phyloP scores from a whole-genome alignment of 768 basidiomycete species.

The Phaffia tasmanica region DNA sequence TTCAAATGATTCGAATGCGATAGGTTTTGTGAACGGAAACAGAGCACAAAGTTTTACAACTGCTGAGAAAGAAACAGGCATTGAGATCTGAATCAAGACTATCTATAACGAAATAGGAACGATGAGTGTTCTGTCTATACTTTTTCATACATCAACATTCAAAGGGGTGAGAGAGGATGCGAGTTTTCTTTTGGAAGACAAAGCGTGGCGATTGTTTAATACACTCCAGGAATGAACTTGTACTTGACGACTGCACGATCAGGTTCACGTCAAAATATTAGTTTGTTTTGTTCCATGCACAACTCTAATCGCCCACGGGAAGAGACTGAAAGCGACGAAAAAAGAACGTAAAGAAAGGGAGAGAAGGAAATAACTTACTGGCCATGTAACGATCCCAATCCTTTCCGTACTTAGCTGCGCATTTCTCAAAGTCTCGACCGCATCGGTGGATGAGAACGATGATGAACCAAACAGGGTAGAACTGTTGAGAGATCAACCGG shows the following conservation, averaged over 20 bases:
- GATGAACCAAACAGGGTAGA: slow-evolving; percentile 24
- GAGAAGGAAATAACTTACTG: slow-evolving; percentile 6
- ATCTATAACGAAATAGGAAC: too few relatives aligned
- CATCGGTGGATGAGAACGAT: slow-evolving; percentile 82
- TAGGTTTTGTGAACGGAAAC: too few relatives aligned
- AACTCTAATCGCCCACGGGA: not conserved
- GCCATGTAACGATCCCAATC: slow-evolving; percentile 42
- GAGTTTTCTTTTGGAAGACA: slow-evolving; percentile 9
- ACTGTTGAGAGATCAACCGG: not conserved
- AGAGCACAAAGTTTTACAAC: too few relatives aligned
- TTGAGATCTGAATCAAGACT: too few relatives aligned
- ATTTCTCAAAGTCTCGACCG: slow-evolving; percentile 88
- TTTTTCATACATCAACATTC: too few relatives aligned
- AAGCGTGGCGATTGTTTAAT: slow-evolving; percentile 42
- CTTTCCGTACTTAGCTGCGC: slow-evolving; percentile 81
- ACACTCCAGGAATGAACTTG: slow-evolving; percentile 79
- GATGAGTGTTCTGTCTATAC: too few relatives aligned
- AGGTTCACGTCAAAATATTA: not conserved
- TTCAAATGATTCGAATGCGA: too few relatives aligned
- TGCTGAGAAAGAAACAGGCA: too few relatives aligned
- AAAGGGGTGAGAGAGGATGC: too few relatives aligned
- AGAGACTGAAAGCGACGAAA: not conserved
- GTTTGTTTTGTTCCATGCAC: not conserved
- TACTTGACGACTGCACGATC: slow-evolving; percentile 57
- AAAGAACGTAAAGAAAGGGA: not conserved